These are phyloP conservation scores for Paragyromitra xinjiangensis DNA, from an alignment of 495 filamentous ascomycete genomes.

Conservation along the genomic window DNA sequence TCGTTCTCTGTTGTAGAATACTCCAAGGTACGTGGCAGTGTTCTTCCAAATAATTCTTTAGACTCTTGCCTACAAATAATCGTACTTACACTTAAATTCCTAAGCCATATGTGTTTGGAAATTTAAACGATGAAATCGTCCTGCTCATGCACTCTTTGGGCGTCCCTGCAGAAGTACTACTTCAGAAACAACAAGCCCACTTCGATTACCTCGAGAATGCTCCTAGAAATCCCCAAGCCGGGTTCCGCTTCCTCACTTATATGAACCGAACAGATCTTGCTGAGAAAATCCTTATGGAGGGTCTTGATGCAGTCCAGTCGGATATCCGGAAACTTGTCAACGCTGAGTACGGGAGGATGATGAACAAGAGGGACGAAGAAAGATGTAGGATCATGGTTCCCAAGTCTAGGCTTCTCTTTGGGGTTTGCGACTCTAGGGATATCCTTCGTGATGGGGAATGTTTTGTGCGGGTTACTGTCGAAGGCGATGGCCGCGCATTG, in stretches of 20 bases:
- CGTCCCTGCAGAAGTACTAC: slow-evolving; percentile 58
- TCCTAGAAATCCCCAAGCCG: slow-evolving; percentile 55
- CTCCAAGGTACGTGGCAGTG: slow-evolving; percentile 59
- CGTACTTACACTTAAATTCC: background rate
- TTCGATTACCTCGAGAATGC: slow-evolving; percentile 60
- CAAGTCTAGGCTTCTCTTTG: slow-evolving; percentile 63
- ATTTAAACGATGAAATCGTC: slow-evolving; percentile 65
- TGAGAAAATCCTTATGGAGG: slow-evolving; percentile 63
- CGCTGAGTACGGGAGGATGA: slow-evolving; percentile 61
- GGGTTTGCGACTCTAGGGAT: slow-evolving; percentile 63
- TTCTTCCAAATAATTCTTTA: background rate
- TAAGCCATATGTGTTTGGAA: slow-evolving; percentile 63
- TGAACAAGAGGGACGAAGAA: slow-evolving; percentile 63
- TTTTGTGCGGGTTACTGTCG: slow-evolving; percentile 61
- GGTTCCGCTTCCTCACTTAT: slow-evolving; percentile 62
- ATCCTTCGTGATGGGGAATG: slow-evolving; percentile 64
- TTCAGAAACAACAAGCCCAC: slow-evolving; percentile 62
- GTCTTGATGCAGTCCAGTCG: slow-evolving; percentile 58
- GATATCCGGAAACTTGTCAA: slow-evolving; percentile 59
- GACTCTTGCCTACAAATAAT: background rate
- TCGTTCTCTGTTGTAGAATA: slow-evolving; percentile 64
- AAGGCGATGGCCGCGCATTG: slow-evolving; percentile 60
- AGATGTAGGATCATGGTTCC: slow-evolving; percentile 63
- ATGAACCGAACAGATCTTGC: slow-evolving; percentile 60
- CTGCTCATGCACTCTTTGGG: slow-evolving; percentile 62